Percentiles rank a stretch among this genome's conserved stretches.
phyloP scores from a whole-genome alignment of 805 yeast genomes.

The Torulaspora delbrueckii region DNA sequence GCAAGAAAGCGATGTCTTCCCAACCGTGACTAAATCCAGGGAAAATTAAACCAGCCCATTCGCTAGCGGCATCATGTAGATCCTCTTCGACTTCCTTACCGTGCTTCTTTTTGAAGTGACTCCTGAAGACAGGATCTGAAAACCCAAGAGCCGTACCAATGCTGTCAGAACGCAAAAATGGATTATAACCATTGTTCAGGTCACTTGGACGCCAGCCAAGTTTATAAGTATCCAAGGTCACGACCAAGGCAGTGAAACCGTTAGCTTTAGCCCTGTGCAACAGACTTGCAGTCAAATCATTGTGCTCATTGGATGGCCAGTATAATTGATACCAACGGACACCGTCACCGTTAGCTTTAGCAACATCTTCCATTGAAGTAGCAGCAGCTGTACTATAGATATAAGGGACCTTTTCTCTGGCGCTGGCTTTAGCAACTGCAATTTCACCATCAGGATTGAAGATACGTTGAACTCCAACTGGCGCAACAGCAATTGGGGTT shows the following conservation, averaged over 20 bases:
- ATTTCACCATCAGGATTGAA: slow-evolving; percentile 25
- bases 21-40: slow-evolving; percentile 29
- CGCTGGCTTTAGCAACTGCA: slow-evolving; percentile 28
- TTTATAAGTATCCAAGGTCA: slow-evolving; percentile 51
- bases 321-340: slow-evolving; percentile 48
- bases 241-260: slow-evolving; percentile 44
- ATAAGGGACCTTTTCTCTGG: slow-evolving; percentile 23
- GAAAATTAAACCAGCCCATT: slow-evolving; percentile 14
- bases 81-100: slow-evolving; percentile 10
- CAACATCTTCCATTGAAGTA: slow-evolving; percentile 40
- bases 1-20: slow-evolving; percentile 33
- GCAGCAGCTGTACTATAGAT: slow-evolving; percentile 34
- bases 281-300: slow-evolving; percentile 23
- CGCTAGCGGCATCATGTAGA: slow-evolving; percentile 8
- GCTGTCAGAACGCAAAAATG: slow-evolving; percentile 23
- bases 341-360: slow-evolving; percentile 30
- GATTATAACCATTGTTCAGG: slow-evolving; percentile 24
- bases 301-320: slow-evolving; percentile 39
- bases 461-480: slow-evolving; percentile 27
- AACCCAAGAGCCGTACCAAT: slow-evolving; percentile 25
- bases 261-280: slow-evolving; percentile 39
- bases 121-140: slow-evolving; percentile 25
- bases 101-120: slow-evolving; percentile 14
- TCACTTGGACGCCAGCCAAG: slow-evolving; percentile 28
- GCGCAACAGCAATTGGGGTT: slow-evolving; percentile 25